Percentiles rank a stretch among this genome's conserved stretches.
Conservation (phyloP, 2,329 filamentous ascomycete species). For the Cladosporium colombiae region DNA sequence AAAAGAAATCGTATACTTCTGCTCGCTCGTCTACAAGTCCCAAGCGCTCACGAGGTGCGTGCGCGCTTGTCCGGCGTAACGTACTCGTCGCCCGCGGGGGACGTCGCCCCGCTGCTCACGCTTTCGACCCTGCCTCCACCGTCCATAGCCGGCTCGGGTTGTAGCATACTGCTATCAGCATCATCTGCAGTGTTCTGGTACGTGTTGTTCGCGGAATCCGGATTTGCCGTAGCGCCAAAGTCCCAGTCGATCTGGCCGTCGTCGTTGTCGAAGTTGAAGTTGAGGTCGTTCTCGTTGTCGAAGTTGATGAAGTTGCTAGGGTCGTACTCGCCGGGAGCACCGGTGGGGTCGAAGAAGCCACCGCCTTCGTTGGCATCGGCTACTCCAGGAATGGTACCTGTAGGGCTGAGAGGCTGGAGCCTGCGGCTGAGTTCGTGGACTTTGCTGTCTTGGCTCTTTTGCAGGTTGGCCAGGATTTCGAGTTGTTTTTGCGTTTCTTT, state of each 20-base stretch:
- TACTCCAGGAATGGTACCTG: constrained; percentile 74
- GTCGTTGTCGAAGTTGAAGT: constrained; percentile 32
- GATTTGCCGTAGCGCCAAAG: constrained; percentile 19
- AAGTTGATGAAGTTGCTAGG: constrained; percentile 60
- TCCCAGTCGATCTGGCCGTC: constrained; percentile 25
- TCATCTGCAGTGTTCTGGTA: not conserved
- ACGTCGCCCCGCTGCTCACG: constrained; percentile 42
- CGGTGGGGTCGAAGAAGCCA: constrained; percentile 40
- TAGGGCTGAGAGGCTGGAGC: constrained; percentile 78
- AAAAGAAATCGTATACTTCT: not conserved
- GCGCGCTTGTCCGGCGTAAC: constrained; percentile 32
- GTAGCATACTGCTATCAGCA: constrained; percentile 9
- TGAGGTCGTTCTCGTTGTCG: constrained; percentile 48
- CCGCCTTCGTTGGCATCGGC: constrained; percentile 38
- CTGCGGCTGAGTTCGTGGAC: constrained; percentile 74
- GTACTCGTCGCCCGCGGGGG: constrained; percentile 33
- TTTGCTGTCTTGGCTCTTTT: constrained; percentile 74
- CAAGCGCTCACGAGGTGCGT: constrained; percentile 10
- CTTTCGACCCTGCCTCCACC: constrained; percentile 42
- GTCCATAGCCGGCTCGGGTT: constrained; percentile 9
- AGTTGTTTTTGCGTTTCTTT: constrained; percentile 72
- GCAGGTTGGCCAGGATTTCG: constrained; percentile 74
- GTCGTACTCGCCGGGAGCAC: constrained; percentile 49
- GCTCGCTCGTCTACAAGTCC: not conserved
- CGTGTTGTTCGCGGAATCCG: not conserved